phyloP scores from a whole-genome alignment of 805 yeast genomes.

The Monosporozyma servazzii region DNA sequence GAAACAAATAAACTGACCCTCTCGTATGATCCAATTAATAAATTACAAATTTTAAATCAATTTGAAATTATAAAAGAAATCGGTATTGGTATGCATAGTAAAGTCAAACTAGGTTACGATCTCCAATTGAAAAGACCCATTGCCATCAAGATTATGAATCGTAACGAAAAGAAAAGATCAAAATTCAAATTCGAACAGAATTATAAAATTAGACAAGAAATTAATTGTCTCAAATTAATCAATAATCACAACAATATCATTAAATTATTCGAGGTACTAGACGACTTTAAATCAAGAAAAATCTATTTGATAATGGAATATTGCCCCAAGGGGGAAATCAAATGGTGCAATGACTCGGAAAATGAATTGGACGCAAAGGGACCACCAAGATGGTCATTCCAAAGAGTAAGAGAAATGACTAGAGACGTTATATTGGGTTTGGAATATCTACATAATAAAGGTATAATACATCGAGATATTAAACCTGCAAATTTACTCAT shows the following conservation, averaged over 20 bases:
- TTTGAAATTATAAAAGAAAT: conserved; percentile 82
- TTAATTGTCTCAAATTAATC: conserved; percentile 88
- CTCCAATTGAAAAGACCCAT: conserved; percentile 53
- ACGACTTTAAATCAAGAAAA: conserved; percentile 73
- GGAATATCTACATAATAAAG: conserved; percentile 83
- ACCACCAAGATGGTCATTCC: conserved; percentile 60
- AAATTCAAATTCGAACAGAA: conserved; percentile 34
- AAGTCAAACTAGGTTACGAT: conserved; percentile 84
- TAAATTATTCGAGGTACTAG: conserved; percentile 73
- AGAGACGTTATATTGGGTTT: conserved; percentile 81
- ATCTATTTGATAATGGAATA: conserved; percentile 87
- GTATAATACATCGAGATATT: conserved; percentile 89
- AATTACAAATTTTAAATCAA: conserved; percentile 74
- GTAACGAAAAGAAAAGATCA: conserved; percentile 36
- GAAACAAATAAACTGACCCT: conserved; percentile 74
- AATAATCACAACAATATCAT: conserved; percentile 85
- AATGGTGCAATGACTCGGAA: conserved; percentile 51
- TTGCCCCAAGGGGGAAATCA: conserved; percentile 81
- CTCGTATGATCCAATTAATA: conserved; percentile 81
- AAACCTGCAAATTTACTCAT: conserved; percentile 88
- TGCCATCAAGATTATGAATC: conserved; percentile 89
- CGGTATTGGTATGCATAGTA: conserved; percentile 98
- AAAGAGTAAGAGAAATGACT: conserved; percentile 60
- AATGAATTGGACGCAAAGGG: conserved; percentile 33
- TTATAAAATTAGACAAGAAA: conserved; percentile 76